Percentiles rank a stretch among this genome's conserved stretches.
Conservation (phyloP, 805 yeast species). For the Grigorovia yakushimaensis region DNA sequence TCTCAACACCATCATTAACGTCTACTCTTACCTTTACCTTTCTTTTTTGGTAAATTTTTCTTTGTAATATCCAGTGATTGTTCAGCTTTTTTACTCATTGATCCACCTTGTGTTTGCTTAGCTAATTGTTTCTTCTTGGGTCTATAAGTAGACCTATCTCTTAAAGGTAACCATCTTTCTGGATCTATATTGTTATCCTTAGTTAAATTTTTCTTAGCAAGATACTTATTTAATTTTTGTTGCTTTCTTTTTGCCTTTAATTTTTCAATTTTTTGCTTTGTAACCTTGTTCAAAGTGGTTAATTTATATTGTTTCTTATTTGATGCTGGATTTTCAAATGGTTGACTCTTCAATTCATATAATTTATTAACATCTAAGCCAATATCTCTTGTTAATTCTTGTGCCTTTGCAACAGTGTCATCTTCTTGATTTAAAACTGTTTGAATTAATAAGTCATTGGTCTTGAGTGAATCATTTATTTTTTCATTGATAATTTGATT, state of each 20-base stretch:
- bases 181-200: slow-evolving; percentile 35
- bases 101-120: slow-evolving; percentile 57
- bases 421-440: slow-evolving; percentile 7
- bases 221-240: slow-evolving; percentile 15
- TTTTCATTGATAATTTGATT: slow-evolving; percentile 11
- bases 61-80: slow-evolving; percentile 24
- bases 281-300: slow-evolving; percentile 12
- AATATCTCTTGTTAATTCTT: slow-evolving; percentile 12
- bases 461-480: neutral
- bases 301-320: neutral
- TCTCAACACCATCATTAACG: slow-evolving; percentile 7
- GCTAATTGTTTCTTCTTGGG: slow-evolving; percentile 51
- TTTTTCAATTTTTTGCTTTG: slow-evolving; percentile 26
- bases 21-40: slow-evolving; percentile 13
- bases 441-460: slow-evolving; percentile 10
- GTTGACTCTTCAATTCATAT: slow-evolving; percentile 12
- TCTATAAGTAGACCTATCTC: slow-evolving; percentile 74
- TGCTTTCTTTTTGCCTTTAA: slow-evolving; percentile 14
- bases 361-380: slow-evolving; percentile 14
- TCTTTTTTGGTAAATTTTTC: slow-evolving; percentile 8
- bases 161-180: slow-evolving; percentile 89
- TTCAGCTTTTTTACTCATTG: slow-evolving; percentile 33
- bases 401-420: slow-evolving; percentile 10
- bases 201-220: slow-evolving; percentile 21
- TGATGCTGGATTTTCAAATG: slow-evolving; percentile 9